A percentile compares a stretch with the other conserved stretches of the same genome.
These are phyloP conservation scores for Debaryomyces robertsiae DNA, from an alignment of 1,139 yeast genomes.

Conservation along the genomic window DNA sequence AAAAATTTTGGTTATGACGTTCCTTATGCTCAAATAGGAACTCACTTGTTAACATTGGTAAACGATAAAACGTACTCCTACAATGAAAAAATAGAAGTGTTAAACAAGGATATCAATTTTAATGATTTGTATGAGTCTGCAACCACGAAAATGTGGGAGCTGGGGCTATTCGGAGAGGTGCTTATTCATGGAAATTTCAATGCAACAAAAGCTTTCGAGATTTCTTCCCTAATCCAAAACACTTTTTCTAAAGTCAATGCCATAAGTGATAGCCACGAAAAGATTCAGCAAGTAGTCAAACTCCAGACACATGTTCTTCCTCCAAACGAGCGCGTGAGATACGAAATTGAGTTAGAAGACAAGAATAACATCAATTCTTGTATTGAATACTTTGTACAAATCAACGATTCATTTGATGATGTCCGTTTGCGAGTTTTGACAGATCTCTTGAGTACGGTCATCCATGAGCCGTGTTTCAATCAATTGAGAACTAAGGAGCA, in stretches of 20 bases:
- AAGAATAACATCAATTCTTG: slow-evolving; percentile 79
- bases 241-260: slow-evolving; percentile 27
- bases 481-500: slow-evolving; percentile 92
- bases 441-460: slow-evolving; percentile 69
- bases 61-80: slow-evolving; percentile 72
- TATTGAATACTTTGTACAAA: slow-evolving; percentile 74
- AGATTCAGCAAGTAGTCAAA: slow-evolving; percentile 26
- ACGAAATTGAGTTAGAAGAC: slow-evolving; percentile 59
- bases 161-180: slow-evolving; percentile 63
- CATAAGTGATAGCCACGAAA: slow-evolving; percentile 44
- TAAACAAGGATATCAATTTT: slow-evolving; percentile 45
- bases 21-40: slow-evolving; percentile 76
- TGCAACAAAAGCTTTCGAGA: slow-evolving; percentile 50
- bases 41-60: slow-evolving; percentile 59
- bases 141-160: slow-evolving; percentile 41
- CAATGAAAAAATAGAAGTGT: slow-evolving; percentile 59
- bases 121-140: slow-evolving; percentile 52
- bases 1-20: slow-evolving; percentile 72
- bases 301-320: slow-evolving; percentile 45
- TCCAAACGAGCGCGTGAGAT: slow-evolving; percentile 45
- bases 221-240: slow-evolving; percentile 24
- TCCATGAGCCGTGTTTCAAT: slow-evolving; percentile 86
- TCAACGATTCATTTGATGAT: slow-evolving; percentile 50
- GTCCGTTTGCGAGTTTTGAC: slow-evolving; percentile 46
- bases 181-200: slow-evolving; percentile 80